phyloP scores from a whole-genome alignment of 169 alveolate genomes.

The Hepatocystis sp. region DNA sequence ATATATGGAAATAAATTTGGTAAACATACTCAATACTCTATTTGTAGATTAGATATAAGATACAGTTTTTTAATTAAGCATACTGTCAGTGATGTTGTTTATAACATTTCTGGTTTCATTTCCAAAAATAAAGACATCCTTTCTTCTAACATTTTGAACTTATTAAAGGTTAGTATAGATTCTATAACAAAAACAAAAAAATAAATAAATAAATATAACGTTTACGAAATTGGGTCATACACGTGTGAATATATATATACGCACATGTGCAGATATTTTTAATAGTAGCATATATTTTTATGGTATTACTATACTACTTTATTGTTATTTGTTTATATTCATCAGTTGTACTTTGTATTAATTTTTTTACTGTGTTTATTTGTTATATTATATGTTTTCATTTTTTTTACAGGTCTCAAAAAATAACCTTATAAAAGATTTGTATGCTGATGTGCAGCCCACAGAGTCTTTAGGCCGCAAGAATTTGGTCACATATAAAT shows the following conservation, averaged over 20 bases:
- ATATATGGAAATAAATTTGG: slow-evolving; percentile 41
- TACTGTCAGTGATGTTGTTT: slow-evolving; percentile 64
- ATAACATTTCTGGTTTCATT: slow-evolving; percentile 40
- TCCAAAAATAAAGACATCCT: slow-evolving; percentile 67
- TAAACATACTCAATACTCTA: slow-evolving; percentile 17
- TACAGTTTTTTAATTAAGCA: slow-evolving; percentile 49
- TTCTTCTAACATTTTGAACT: slow-evolving; percentile 23
- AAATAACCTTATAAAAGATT: slow-evolving; percentile 7
- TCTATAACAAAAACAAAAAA: neutral
- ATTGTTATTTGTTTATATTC: neutral
- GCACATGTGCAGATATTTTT: neutral
- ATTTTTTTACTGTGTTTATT: too few species aligned
- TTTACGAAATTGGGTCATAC: neutral
- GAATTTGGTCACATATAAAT: slow-evolving; percentile 50
- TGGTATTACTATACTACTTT: neutral
- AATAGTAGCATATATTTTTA: neutral
- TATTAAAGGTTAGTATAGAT: slow-evolving; percentile 29
- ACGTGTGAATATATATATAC: neutral
- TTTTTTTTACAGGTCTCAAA: slow-evolving; percentile 20
- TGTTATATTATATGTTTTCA: neutral
- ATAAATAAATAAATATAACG: neutral
- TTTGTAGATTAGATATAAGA: slow-evolving; percentile 19
- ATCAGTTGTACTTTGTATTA: neutral
- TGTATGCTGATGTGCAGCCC: slow-evolving; percentile 44
- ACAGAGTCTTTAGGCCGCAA: slow-evolving; percentile 64